A percentile compares a stretch with the other conserved stretches of the same genome.
These are phyloP conservation scores for Chaetoceros muelleri DNA, from an alignment of 108 stramenopile species.

Conservation along the genomic window DNA sequence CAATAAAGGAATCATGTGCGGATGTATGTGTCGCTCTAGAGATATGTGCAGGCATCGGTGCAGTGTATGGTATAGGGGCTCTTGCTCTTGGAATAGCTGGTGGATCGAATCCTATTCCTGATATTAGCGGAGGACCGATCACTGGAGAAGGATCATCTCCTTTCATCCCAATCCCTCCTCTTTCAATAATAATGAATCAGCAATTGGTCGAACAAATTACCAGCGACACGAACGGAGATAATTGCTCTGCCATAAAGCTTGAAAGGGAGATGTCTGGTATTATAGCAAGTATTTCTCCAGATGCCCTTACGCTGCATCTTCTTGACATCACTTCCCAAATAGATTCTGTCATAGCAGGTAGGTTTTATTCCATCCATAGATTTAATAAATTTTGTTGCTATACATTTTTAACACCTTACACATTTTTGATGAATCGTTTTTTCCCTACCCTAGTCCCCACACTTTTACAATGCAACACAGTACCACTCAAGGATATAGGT, in stretches of 20 bases:
- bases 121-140: conserved; percentile 16
- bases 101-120: conserved; percentile 49
- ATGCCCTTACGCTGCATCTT: not conserved
- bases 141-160: not conserved
- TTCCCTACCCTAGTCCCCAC: too few species aligned
- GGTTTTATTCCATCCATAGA: not conserved
- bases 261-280: not conserved
- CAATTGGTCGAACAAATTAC: not conserved
- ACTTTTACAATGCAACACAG: too few species aligned
- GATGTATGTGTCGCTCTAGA: conserved; percentile 61
- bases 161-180: not conserved
- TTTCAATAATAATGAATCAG: not conserved
- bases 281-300: not conserved
- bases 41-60: conserved; percentile 69
- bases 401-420: too few species aligned
- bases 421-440: too few species aligned
- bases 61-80: conserved; percentile 61
- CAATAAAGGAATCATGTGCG: conserved; percentile 49
- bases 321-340: not conserved
- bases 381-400: too few species aligned
- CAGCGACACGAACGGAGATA: not conserved
- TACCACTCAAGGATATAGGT: too few species aligned
- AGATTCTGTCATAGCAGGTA: not conserved
- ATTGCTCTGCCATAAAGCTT: not conserved
- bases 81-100: conserved; percentile 49